Conservation (phyloP, 352 stramenopile species). For the Globisporangium orthogonon region DNA sequence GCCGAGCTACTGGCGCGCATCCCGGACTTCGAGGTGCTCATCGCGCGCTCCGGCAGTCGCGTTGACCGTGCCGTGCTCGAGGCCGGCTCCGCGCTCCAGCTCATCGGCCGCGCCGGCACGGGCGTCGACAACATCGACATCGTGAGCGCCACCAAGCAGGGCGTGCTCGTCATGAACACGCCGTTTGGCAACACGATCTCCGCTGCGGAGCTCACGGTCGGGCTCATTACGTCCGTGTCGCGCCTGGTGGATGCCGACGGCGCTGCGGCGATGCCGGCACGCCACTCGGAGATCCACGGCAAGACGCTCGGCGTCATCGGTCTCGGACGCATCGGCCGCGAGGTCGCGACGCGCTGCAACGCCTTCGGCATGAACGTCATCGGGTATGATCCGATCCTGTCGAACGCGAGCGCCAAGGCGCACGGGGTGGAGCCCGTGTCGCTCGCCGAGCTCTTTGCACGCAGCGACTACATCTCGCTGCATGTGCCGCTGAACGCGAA, state of each 20-base stretch:
- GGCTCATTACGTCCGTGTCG: conserved; percentile 83
- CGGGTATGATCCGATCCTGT: conserved; percentile 92
- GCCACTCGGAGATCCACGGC: conserved; percentile 72
- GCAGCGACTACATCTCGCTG: conserved; percentile 95
- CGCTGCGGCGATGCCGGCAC: conserved; percentile 4
- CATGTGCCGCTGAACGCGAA: conserved; percentile 95
- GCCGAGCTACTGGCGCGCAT: conserved; percentile 67
- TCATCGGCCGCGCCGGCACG: conserved; percentile 88
- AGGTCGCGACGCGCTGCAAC: conserved; percentile 90
- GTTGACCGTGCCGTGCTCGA: conserved; percentile 72
- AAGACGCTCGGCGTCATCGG: conserved; percentile 95
- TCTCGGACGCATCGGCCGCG: conserved; percentile 91
- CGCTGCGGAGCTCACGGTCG: conserved; percentile 93
- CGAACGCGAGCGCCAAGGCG: conserved; percentile 66
- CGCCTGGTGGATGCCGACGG: conserved; percentile 13
- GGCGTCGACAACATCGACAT: conserved; percentile 94
- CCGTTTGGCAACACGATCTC: conserved; percentile 94
- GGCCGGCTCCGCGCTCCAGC: conserved; percentile 45
- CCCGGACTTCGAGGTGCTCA: conserved; percentile 81
- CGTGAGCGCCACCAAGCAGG: conserved; percentile 80
- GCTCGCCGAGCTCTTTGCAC: conserved; percentile 82
- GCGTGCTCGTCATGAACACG: conserved; percentile 96
- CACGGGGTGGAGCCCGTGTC: conserved; percentile 82
- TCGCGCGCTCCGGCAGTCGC: conserved; percentile 82
- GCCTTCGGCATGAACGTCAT: conserved; percentile 93